Evolutionary conservation across 495 filamentous ascomycete species (phyloP).

Genomic region (Tuber magnatum): DNA sequence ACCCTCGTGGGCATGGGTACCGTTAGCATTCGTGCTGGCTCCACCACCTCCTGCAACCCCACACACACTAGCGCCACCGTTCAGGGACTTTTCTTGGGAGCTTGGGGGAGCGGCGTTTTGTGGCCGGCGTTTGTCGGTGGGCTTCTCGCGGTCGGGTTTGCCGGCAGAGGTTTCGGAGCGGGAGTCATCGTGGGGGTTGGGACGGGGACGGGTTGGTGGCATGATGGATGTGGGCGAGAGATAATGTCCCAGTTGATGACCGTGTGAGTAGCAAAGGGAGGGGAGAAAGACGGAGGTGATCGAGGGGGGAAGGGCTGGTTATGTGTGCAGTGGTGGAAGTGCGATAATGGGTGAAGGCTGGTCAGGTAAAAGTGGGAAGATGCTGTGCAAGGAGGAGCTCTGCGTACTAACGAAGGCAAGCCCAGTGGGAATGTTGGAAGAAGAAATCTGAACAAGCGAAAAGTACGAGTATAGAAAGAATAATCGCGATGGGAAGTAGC

Average conservation of each 20-base stretch:
- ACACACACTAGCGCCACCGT: background rate
- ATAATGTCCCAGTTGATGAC: slow-evolving; percentile 14
- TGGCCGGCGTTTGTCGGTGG: slow-evolving; percentile 31
- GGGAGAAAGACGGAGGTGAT: background rate
- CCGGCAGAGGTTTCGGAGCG: slow-evolving; percentile 29
- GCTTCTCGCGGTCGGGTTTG: slow-evolving; percentile 31
- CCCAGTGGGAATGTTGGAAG: background rate
- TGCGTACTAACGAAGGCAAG: background rate
- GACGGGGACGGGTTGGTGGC: slow-evolving; percentile 35
- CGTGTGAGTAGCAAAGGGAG: background rate
- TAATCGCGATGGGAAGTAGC: slow-evolving; percentile 7
- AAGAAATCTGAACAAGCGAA: background rate
- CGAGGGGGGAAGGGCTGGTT: slow-evolving; percentile 9
- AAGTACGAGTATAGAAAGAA: background rate
- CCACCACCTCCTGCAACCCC: background rate
- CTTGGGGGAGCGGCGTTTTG: slow-evolving; percentile 6
- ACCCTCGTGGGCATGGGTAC: slow-evolving; percentile 39
- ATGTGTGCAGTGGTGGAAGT: background rate
- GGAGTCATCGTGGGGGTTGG: slow-evolving; percentile 29
- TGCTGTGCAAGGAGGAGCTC: background rate
- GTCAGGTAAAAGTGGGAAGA: background rate
- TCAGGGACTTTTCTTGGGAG: slow-evolving; percentile 25
- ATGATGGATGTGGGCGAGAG: slow-evolving; percentile 15
- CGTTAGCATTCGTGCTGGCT: slow-evolving; percentile 35
- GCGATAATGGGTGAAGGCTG: background rate